Evolutionary conservation across 2,329 filamentous ascomycete genomes (phyloP), one percentile per base, ranked within the genome.

Genomic region (Beauveria scarabaeidicola): DNA sequence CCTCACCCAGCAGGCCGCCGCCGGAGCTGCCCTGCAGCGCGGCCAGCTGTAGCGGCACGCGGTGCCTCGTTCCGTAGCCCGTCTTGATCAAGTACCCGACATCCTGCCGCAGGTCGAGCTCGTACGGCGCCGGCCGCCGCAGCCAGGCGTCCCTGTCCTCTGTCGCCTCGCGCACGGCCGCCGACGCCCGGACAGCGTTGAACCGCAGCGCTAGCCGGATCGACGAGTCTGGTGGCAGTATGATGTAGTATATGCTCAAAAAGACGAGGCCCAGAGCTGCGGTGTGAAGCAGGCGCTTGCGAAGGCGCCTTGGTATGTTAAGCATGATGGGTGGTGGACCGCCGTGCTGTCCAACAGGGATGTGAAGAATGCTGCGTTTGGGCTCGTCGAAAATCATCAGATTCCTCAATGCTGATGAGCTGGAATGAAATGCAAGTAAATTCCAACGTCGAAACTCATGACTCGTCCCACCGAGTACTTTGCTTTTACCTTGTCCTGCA

Each of bases 31-130:
- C 62, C 19, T 62, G 59, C 47, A 81, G 71, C 0, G 80, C 79
- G 46, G 74, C 70, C 11, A 83, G 68, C 67, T 79, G 76, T 11
- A 75, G 73, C 5, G 73, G 69, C 29, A 83, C 71, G 15, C 81
- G 75, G 53, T 76, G 69, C 51, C 75, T 75, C 19, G 81, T 82
- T 58, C 80, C 81, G 66, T 80, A 83, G 32, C 81, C 81, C 5
- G 80, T 82, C 69, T 83, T 83, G 63, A 83, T 69, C 53, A 83
- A 74, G 63, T 80, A 73, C 36, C 75, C 78, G 8, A 82, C 74
- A 58, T 83, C 80, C 41, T 70, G 69, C 55, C 69, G 68, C 40
- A 78, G 68, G 59, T 80, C 73, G 59, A 82, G 68, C 3, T 76
- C 73, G 58, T 75, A 74, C n/a, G 62, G 63, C n/a, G 72, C 72